These are phyloP conservation scores for Haplosporangium sp. DNA, from an alignment of 371 early-diverging fungal species.

Conservation along the genomic window DNA sequence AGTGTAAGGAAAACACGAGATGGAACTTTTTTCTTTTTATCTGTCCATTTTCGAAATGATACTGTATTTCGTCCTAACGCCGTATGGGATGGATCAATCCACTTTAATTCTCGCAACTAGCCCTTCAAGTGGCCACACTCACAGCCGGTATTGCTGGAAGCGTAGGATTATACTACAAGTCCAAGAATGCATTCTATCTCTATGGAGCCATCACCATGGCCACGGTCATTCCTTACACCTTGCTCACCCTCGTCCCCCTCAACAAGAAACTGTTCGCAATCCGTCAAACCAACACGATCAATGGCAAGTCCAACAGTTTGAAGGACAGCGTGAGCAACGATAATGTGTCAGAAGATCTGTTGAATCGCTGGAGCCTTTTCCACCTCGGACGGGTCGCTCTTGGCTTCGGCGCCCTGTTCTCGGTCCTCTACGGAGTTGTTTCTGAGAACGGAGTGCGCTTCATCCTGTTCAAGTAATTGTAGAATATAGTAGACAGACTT, in stretches of 20 bases:
- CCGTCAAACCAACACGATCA: slow-evolving; percentile 33
- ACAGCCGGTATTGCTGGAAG: slow-evolving; percentile 14
- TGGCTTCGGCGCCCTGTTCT: slow-evolving; percentile 21
- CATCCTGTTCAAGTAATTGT: slow-evolving; percentile 31
- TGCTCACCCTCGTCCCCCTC: slow-evolving; percentile 15
- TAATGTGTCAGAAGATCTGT: slow-evolving; percentile 15
- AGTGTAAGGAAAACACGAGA: slow-evolving; percentile 10
- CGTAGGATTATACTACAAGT: slow-evolving; percentile 35
- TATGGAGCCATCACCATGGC: slow-evolving; percentile 32
- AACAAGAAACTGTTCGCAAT: slow-evolving; percentile 43
- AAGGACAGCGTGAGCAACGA: slow-evolving; percentile 42
- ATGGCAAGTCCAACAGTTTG: slow-evolving; percentile 39
- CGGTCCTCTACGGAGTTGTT: slow-evolving; percentile 25
- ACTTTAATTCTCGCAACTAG: slow-evolving; percentile 7
- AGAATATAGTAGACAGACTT: not conserved
- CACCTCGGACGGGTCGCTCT: slow-evolving; percentile 32
- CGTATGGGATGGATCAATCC: too few species aligned
- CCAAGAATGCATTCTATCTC: slow-evolving; percentile 45
- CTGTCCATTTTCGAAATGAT: not conserved
- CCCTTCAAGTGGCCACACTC: slow-evolving; percentile 12
- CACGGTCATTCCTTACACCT: slow-evolving; percentile 24
- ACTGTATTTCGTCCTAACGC: not conserved
- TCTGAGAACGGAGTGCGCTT: slow-evolving; percentile 35
- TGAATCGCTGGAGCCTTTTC: slow-evolving; percentile 32
- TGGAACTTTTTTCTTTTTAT: not conserved